These are phyloP conservation scores for Raddia guianensis DNA, from an alignment of 176 grass and related monocot species.

Conservation along the genomic window DNA sequence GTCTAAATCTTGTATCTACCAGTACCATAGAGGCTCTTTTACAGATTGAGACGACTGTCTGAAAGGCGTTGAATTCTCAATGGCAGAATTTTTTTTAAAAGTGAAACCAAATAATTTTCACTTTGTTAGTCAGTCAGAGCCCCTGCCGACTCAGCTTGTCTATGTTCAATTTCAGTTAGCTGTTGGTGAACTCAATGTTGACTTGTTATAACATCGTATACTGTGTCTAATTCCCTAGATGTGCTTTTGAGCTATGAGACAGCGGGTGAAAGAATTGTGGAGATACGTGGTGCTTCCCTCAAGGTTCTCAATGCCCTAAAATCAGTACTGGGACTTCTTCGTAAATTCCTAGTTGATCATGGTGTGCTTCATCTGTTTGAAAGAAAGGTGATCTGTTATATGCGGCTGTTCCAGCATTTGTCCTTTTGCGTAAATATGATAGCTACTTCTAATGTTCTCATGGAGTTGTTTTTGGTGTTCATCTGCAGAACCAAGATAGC, in stretches of 20 bases:
- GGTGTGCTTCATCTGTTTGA: slow-evolving; percentile 83
- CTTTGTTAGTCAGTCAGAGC: neutral
- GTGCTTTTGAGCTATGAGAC: slow-evolving; percentile 33
- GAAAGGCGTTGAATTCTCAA: neutral
- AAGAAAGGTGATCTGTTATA: slow-evolving; percentile 51
- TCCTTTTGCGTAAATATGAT: slow-evolving; percentile 15
- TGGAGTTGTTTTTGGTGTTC: slow-evolving; percentile 28
- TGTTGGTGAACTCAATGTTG: neutral
- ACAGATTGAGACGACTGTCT: neutral
- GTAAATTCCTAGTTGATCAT: slow-evolving; percentile 89
- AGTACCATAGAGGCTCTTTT: slow-evolving; percentile 10
- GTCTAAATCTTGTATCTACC: neutral
- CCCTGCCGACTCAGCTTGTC: neutral
- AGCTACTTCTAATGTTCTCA: slow-evolving; percentile 11
- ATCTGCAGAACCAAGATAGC: slow-evolving; percentile 43
- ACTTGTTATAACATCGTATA: slow-evolving; percentile 27
- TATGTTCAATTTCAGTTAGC: neutral
- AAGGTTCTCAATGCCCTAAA: slow-evolving; percentile 67
- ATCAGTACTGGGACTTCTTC: slow-evolving; percentile 60
- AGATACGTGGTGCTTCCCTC: slow-evolving; percentile 66
- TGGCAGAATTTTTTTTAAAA: neutral
- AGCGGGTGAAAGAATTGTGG: slow-evolving; percentile 73
- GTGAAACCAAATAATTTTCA: neutral
- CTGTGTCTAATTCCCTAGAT: slow-evolving; percentile 29
- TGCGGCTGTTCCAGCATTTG: neutral